Percentiles rank a stretch among this genome's conserved stretches.
phyloP scores from a whole-genome alignment of 495 filamentous ascomycete species.

The Sphaerosporella brunnea region DNA sequence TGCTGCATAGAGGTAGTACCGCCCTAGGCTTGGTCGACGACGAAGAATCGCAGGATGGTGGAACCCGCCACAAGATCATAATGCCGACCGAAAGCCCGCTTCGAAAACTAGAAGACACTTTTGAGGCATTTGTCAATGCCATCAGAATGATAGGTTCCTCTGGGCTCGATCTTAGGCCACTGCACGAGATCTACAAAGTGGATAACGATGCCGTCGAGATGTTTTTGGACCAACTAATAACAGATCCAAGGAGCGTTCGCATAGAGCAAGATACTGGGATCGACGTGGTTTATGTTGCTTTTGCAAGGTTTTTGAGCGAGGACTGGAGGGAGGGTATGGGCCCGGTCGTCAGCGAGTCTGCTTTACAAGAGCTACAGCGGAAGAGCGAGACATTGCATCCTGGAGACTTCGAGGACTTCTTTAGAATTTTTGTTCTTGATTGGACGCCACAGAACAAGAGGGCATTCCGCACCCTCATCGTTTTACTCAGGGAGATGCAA shows the following conservation, averaged over 20 bases:
- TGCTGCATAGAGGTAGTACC: slow-evolving; percentile 18
- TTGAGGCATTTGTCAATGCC: slow-evolving; percentile 65
- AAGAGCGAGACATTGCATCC: slow-evolving; percentile 57
- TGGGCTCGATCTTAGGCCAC: slow-evolving; percentile 35
- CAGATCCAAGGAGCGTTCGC: slow-evolving; percentile 7
- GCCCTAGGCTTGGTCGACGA: slow-evolving; percentile 12
- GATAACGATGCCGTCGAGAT: slow-evolving; percentile 40
- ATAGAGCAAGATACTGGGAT: slow-evolving; percentile 27
- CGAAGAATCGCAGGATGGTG: slow-evolving; percentile 14
- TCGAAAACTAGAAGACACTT: slow-evolving; percentile 63
- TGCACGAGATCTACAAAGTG: slow-evolving; percentile 35
- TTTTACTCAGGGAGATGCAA: slow-evolving; percentile 69
- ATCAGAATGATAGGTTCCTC: slow-evolving; percentile 45
- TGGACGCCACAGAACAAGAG: slow-evolving; percentile 85
- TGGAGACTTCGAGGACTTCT: slow-evolving; percentile 71
- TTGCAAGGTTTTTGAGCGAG: slow-evolving; percentile 79
- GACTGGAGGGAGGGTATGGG: slow-evolving; percentile 87
- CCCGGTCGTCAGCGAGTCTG: slow-evolving; percentile 47
- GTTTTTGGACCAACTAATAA: slow-evolving; percentile 28
- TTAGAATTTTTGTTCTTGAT: slow-evolving; percentile 54
- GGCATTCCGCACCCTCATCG: slow-evolving; percentile 67
- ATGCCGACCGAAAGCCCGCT: slow-evolving; percentile 29
- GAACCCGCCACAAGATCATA: slow-evolving; percentile 28
- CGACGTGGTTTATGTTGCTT: slow-evolving; percentile 81
- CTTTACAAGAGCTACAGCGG: slow-evolving; percentile 49